Base-by-base conservation (phyloP, 352 stramenopile species). In the Phytophthora vignae region DNA sequence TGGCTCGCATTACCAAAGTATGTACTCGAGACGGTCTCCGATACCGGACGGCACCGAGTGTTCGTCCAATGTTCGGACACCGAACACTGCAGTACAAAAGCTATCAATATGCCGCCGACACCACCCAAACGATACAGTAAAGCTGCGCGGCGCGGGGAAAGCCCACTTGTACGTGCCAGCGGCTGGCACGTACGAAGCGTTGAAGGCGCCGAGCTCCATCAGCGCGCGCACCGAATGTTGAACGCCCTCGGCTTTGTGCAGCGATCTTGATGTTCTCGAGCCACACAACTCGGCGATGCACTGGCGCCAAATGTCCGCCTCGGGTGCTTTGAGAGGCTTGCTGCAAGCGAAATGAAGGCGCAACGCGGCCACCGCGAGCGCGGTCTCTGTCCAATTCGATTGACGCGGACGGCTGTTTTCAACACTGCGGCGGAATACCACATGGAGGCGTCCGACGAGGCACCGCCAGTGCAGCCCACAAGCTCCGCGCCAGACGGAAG, bases 361-460 rank as follows among this genome's bases (percentile, higher is more conserved):
- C 64, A 66, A 71, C 29, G 40, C 10, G 31, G 58, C 63, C 36
- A 58, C 63, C 38, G 4, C 44, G 31, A 58, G 46, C 55, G 36
- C 49, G 4, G 55, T 48, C 33, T 60, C 56, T 59, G 56, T 36
- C 40, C 44, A n/a, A 57, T 14, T 40, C 27, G 40, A 57, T 49
- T 33, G 40, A 60, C 11, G 22, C 17, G n/a, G 55, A 21, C 66
- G 68, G 59, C 67, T 74, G 67, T 63, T 74, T 70, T 62, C 55
- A 65, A 58, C 67, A 55, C 60, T 27, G 38, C 38, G 48, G 55
- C 58, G 55, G 21, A 74, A 63, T 70, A 74, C 55, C 67, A 74
- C 67, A 66, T 55, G 67, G 44, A 17, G 38, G 22, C 38, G 38
- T n/a, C 21, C 29, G 56, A 67, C 44, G 53, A 59, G 29, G 53